Base-by-base conservation (phyloP, 2,329 filamentous ascomycete species). In the Aspergillus niger region DNA sequence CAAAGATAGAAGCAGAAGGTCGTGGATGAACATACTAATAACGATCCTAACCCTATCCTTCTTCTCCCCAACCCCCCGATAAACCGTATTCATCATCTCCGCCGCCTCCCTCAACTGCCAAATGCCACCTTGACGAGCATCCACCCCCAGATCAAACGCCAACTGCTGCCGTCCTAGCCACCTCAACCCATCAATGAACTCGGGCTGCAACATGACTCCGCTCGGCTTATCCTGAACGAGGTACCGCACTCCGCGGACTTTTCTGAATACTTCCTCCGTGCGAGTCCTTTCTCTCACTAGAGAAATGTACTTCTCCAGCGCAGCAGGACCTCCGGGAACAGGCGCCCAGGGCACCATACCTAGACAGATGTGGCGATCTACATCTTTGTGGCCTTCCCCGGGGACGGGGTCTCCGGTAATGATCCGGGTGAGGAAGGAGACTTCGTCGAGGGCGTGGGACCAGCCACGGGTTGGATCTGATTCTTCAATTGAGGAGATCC, bases 321-420 rank as follows among this genome's bases (percentile, higher is more conserved):
- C 82, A 5, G 75, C 79, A 0, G 83, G 72, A 0, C 90, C 87
- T 44, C 86, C 85, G 8, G 90, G 85, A 52, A 97, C 73, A 0
- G 93, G 93, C n/a, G 92, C 92, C 91, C 91, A 97, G 1, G 91
- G 87, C 3, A 97, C 83, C 64, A 92, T 85, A 0, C 85, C 93
- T 2, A 88, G 79, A 67, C 91, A 87, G 20, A 88, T 77, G 24
- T 78, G 72, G 13, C 80, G 80, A 56, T 88, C 83, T 2, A 74
- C 73, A 41, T 77, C 61, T 1, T 72, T 70, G 74, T 90, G 86
- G 36, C 86, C 88, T 69, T 90, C 85, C 28, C 83, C 84, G 1
- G 81, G 72, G 28, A 78, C 71, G 0, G 87, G 84, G 59, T 78
- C 72, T 11, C 89, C 89, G 39, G 86, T 81, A 3, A 86, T 85